Evolutionary conservation across 345 rosid genomes (phyloP).

Genomic region (Hibiscus tridactylites): DNA sequence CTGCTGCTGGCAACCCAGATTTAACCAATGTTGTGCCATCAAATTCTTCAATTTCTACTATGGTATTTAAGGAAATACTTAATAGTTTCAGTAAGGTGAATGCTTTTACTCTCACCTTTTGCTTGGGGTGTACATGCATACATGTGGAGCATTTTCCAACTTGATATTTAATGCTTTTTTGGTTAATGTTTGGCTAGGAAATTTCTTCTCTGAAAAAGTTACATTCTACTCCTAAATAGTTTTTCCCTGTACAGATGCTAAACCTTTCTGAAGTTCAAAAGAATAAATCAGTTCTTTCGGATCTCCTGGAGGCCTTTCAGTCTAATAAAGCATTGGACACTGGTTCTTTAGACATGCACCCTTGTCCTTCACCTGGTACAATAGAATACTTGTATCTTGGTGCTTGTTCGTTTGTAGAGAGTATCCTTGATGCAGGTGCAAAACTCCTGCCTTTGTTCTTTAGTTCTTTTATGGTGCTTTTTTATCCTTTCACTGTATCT

Average conservation of each 20-base stretch:
- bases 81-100: slow-evolving; percentile 58
- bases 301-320: slow-evolving; percentile 68
- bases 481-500: background rate
- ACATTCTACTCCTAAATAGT: slow-evolving; percentile 1
- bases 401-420: slow-evolving; percentile 54
- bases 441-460: slow-evolving; percentile 3
- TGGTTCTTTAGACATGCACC: slow-evolving; percentile 29
- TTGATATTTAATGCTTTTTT: background rate
- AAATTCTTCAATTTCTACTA: slow-evolving; percentile 37
- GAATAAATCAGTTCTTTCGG: slow-evolving; percentile 38
- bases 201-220: background rate
- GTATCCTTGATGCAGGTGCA: slow-evolving; percentile 49
- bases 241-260: slow-evolving; percentile 34
- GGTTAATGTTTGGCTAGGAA: background rate
- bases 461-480: background rate
- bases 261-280: slow-evolving; percentile 42
- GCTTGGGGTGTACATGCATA: background rate
- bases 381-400: slow-evolving; percentile 54
- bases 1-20: slow-evolving; percentile 50
- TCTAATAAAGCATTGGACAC: slow-evolving; percentile 26
- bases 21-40: slow-evolving; percentile 33
- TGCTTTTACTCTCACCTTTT: slow-evolving; percentile 5
- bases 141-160: background rate
- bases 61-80: slow-evolving; percentile 58
- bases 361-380: slow-evolving; percentile 49